phyloP scores from a whole-genome alignment of 2,329 filamentous ascomycete species.

The Penicillium rolfsii region DNA sequence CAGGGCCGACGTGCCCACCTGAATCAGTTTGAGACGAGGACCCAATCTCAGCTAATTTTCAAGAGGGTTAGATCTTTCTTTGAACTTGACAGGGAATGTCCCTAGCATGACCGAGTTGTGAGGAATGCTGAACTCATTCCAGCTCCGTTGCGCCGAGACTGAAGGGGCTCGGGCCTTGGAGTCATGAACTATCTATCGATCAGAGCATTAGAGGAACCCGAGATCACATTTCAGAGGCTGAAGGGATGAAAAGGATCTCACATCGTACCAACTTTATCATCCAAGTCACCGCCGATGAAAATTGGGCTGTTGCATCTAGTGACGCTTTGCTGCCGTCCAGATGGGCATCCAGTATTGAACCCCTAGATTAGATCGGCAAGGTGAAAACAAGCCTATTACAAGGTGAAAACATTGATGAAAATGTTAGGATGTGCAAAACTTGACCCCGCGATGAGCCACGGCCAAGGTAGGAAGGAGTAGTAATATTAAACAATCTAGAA shows the following conservation, averaged over 20 bases:
- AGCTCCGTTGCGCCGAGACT: constrained; percentile 10
- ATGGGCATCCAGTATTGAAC: neutral
- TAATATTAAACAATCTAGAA: constrained; percentile 34
- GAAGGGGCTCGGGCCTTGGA: neutral
- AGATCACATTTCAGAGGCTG: constrained; percentile 12
- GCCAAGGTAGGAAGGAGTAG: constrained; percentile 22
- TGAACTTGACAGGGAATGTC: constrained; percentile 17
- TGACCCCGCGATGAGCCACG: constrained; percentile 11
- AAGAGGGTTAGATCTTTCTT: constrained; percentile 6
- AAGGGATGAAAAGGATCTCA: neutral
- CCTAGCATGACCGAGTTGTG: constrained; percentile 1
- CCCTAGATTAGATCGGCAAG: neutral
- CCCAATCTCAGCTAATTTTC: neutral
- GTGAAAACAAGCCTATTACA: neutral
- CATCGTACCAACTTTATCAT: neutral
- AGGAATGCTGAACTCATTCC: constrained; percentile 32
- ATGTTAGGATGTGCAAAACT: constrained; percentile 8
- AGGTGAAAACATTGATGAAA: neutral
- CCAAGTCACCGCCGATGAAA: neutral
- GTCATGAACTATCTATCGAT: neutral
- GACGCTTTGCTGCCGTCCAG: neutral
- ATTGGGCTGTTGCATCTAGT: neutral
- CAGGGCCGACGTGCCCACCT: neutral
- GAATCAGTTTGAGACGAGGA: constrained; percentile 2
- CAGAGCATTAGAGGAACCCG: neutral